Conservation (phyloP, 2,329 filamentous ascomycete genomes). For the Didymella arachidicola region DNA sequence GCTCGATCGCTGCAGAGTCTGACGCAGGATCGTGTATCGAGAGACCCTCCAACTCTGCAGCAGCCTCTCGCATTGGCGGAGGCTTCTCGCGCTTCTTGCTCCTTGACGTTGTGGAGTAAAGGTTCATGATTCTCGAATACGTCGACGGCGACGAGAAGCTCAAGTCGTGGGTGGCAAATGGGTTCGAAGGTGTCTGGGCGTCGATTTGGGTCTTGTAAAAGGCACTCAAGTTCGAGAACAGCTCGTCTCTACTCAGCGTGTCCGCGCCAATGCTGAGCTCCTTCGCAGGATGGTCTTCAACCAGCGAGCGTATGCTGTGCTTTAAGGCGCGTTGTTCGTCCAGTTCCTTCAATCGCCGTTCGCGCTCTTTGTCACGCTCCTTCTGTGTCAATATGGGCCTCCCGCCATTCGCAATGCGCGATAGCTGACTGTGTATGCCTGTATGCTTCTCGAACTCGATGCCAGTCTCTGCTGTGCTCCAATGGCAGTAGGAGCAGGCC, state of each 20-base stretch:
- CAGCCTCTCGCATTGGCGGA: conserved; percentile 81
- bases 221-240: conserved; percentile 75
- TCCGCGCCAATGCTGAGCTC: conserved; percentile 24
- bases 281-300: conserved; percentile 27
- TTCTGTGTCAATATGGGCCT: conserved; percentile 51
- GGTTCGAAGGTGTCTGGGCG: conserved; percentile 59
- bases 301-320: conserved; percentile 8
- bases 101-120: conserved; percentile 72
- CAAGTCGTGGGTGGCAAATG: conserved; percentile 54
- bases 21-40: conserved; percentile 65
- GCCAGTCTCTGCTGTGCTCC: conserved; percentile 88
- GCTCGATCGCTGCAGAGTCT: conserved; percentile 67
- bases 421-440: conserved; percentile 81
- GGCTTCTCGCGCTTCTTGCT: conserved; percentile 68
- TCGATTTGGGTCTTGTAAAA: conserved; percentile 85
- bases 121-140: conserved; percentile 86
- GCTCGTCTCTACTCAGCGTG: conserved; percentile 66
- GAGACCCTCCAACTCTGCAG: conserved; percentile 74
- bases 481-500: conserved; percentile 89
- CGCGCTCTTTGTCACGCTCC: conserved; percentile 51
- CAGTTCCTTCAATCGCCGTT: conserved; percentile 43
- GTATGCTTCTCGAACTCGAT: conserved; percentile 90
- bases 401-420: conserved; percentile 67
- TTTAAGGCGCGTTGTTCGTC: conserved; percentile 32
- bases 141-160: conserved; percentile 78